These are phyloP conservation scores for Trypanosoma brucei DNA, from an alignment of 208 protist genomes.

Conservation along the genomic window DNA sequence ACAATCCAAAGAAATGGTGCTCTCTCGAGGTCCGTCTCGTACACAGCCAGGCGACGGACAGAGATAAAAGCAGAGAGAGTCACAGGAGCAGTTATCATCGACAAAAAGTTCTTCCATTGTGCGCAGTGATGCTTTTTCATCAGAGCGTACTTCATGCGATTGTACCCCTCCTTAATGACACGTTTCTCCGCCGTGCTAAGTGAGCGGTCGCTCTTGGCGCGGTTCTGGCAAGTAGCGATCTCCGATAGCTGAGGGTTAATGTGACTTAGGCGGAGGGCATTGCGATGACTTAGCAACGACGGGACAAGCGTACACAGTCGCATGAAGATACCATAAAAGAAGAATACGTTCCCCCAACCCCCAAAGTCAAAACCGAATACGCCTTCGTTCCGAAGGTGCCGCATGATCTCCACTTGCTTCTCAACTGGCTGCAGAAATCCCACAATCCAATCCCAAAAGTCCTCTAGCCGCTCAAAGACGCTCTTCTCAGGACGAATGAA, in stretches of 20 bases:
- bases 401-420: conserved; percentile 85
- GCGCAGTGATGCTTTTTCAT: conserved; percentile 79
- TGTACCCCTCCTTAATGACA: conserved; percentile 83
- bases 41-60: conserved; percentile 73
- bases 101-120: conserved; percentile 78
- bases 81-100: conserved; percentile 66
- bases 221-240: conserved; percentile 74
- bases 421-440: conserved; percentile 82
- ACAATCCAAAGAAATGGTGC: conserved; percentile 78
- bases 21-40: conserved; percentile 82
- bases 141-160: conserved; percentile 80
- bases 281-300: conserved; percentile 79
- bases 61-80: conserved; percentile 84
- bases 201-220: conserved; percentile 75
- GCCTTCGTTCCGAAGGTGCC: conserved; percentile 58
- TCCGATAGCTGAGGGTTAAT: conserved; percentile 74
- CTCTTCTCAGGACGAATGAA: conserved; percentile 85
- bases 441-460: conserved; percentile 85
- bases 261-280: conserved; percentile 70
- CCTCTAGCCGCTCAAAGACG: conserved; percentile 75
- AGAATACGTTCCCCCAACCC: conserved; percentile 78
- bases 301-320: conserved; percentile 72
- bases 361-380: conserved; percentile 70
- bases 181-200: conserved; percentile 78
- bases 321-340: conserved; percentile 75